Evolutionary conservation across 306 rosid species (phyloP).

Genomic region (Inga oerstediana): DNA sequence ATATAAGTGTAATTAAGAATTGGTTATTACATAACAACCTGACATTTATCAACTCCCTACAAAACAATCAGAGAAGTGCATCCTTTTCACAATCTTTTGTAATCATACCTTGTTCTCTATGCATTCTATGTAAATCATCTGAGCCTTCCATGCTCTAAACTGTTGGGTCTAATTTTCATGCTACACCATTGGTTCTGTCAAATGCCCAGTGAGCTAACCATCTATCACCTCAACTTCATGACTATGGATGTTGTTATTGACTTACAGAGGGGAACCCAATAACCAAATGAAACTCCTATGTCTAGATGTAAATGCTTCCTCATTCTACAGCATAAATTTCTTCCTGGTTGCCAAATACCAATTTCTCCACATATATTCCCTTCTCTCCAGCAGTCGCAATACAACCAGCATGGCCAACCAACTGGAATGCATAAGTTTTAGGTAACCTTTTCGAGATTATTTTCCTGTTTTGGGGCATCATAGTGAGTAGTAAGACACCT

Average conservation of each 20-base stretch:
- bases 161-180: background rate
- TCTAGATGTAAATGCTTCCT: background rate
- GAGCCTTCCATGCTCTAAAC: background rate
- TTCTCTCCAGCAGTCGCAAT: background rate
- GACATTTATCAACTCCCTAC: background rate
- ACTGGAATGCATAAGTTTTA: background rate
- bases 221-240: background rate
- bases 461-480: background rate
- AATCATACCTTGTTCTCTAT: background rate
- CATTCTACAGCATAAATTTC: background rate
- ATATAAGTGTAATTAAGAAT: background rate
- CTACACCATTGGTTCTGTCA: background rate
- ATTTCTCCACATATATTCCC: background rate
- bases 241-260: background rate
- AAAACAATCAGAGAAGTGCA: background rate
- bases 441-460: background rate
- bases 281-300: background rate
- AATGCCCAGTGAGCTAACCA: background rate
- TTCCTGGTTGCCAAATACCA: background rate
- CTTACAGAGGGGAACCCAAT: background rate
- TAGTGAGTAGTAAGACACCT: background rate
- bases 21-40: background rate
- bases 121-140: background rate
- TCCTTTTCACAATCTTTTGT: background rate
- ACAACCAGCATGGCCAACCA: background rate